Base-by-base conservation (phyloP, 2,329 filamentous ascomycete species). In the Sclerotinia minor region DNA sequence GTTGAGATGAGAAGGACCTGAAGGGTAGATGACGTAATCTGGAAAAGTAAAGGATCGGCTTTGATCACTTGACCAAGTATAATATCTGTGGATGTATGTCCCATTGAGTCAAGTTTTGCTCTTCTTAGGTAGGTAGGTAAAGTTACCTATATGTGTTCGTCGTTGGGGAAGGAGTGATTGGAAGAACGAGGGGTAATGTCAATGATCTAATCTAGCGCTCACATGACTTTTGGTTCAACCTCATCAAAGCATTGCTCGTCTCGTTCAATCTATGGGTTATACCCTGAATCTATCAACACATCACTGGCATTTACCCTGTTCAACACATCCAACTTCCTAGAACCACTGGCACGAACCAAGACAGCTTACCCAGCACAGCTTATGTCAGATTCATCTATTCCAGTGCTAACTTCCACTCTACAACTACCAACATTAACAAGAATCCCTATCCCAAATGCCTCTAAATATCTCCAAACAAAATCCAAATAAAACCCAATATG, bases 91-190 rank as follows among this genome's bases (percentile, higher is more conserved):
- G n/a, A 29, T 35, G 52, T 21, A 29, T 29, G 29, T 29, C 29
- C 3, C 7, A 15, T 35, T n/a, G 29, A 54, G 11, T n/a, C 9
- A 35, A 19, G 13, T 21, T 54, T 11, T n/a, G 9, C 5, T 13
- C n/a, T 13, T 35, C 11, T 5, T 29, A 19, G n/a, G 52, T 54
- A 32, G 11, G 35, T 29, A 19, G n/a, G 52, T 54, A 32, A 19
- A 54, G 19, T 15, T 11, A n/a, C 38, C 13, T 41, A 41, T 13
- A 41, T 38, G 21, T 13, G 7, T 8, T 61, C 26, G 29, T 38
- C 19, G 45, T 24, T 61, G 44, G 47, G 45, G 58, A 61, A 61
- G 29, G 58, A 50, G 29, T 24, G 21, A 61, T 11, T 19, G 19
- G 6, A 6, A 61, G 49, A 24, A n/a, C 9, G 13, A 49, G 44